Percentiles rank a stretch among this genome's conserved stretches.
phyloP scores from a whole-genome alignment of 805 yeast genomes.

The Cyberlindnera petersonii region DNA sequence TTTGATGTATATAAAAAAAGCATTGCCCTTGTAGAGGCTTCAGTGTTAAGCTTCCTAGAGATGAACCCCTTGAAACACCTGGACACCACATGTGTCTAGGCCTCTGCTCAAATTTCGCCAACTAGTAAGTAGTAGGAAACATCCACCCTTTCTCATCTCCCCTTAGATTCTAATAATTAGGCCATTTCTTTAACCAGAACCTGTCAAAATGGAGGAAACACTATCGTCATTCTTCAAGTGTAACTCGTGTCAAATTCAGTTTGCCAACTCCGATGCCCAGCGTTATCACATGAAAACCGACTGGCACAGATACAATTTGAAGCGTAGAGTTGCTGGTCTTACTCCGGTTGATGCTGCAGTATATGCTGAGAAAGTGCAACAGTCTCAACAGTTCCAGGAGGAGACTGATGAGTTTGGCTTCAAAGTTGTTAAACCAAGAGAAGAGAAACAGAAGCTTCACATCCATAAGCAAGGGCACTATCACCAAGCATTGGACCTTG shows the following conservation, averaged over 20 bases:
- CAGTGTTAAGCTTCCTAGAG: no score
- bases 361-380: constrained; percentile 37
- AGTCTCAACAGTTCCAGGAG: no score
- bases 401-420: constrained; percentile 40
- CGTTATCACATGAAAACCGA: constrained; percentile 94
- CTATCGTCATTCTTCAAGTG: constrained; percentile 54
- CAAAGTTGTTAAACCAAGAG: constrained; percentile 28
- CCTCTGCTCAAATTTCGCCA: no score
- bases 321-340: constrained; percentile 83
- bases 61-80: no score
- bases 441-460: constrained; percentile 15
- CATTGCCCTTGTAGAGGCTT: no score
- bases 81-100: no score
- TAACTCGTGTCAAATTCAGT: constrained; percentile 81
- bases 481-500: constrained; percentile 3
- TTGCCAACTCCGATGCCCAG: constrained; percentile 79
- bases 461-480: constrained; percentile 9
- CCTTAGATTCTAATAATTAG: no score
- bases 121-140: no score
- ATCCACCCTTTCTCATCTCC: no score
- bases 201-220: constrained; percentile 4
- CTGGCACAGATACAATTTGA: constrained; percentile 96
- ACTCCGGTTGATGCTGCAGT: constrained; percentile 65
- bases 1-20: no score
- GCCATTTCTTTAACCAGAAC: no score